A percentile compares a stretch with the other conserved stretches of the same genome.
Evolutionary conservation across 176 grass and related monocot genomes (phyloP).

Genomic region (Thalia dealbata): DNA sequence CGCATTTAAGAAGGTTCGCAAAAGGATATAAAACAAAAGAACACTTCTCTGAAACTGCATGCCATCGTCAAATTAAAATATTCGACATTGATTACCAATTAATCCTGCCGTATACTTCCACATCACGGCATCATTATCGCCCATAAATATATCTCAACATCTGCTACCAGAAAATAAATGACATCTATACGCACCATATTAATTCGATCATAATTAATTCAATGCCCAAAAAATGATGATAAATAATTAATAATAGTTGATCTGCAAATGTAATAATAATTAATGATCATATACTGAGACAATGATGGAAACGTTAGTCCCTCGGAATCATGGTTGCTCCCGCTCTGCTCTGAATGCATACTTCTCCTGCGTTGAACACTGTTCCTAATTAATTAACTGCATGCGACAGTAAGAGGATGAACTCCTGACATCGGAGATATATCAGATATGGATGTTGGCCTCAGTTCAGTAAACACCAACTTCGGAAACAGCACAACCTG

Average conservation of each 20-base stretch:
- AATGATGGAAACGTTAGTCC: too few species aligned
- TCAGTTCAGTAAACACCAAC: constrained; percentile 14
- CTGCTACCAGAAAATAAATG: neutral
- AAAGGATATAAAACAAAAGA: neutral
- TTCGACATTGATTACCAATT: neutral
- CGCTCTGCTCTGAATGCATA: neutral
- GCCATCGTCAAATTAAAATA: neutral
- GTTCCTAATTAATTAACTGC: neutral
- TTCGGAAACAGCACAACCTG: constrained; percentile 10
- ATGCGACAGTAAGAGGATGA: neutral
- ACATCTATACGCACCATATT: neutral
- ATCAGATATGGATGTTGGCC: constrained; percentile 23
- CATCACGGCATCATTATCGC: neutral
- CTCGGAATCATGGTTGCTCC: neutral
- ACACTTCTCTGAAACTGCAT: neutral
- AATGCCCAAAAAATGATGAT: too few species aligned
- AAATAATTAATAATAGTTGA: too few species aligned
- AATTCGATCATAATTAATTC: too few species aligned
- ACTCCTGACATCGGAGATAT: constrained; percentile 6
- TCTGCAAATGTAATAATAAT: too few species aligned
- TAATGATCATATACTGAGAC: too few species aligned
- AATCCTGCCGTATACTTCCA: neutral
- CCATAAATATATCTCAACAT: neutral
- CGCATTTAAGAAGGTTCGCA: neutral
- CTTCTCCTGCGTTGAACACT: neutral